Evolutionary conservation across 1,139 yeast genomes (phyloP).

Genomic region (Ashbya aceris): DNA sequence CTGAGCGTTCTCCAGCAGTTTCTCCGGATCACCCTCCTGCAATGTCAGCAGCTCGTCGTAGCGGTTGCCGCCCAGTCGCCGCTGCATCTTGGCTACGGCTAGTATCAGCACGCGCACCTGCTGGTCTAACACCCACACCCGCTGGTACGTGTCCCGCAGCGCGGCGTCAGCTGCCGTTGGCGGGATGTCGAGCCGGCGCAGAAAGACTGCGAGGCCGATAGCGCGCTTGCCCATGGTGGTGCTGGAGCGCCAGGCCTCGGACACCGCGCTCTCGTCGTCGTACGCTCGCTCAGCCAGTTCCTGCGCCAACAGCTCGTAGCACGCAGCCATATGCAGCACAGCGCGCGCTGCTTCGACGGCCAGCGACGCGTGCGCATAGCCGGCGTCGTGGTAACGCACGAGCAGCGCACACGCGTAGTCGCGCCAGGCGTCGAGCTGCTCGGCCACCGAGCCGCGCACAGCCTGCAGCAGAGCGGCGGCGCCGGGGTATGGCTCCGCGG

Average conservation of each 20-base stretch:
- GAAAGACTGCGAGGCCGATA: conserved; percentile 15
- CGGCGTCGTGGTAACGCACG: not conserved
- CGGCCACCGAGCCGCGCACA: conserved; percentile 1
- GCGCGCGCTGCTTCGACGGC: conserved; percentile 4
- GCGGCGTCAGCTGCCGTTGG: conserved; percentile 5
- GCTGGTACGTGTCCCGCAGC: not conserved
- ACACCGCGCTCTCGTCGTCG: conserved; percentile 8
- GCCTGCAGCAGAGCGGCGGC: too few relatives aligned
- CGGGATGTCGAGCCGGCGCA: conserved; percentile 3
- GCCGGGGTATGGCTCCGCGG: too few relatives aligned
- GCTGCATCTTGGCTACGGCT: conserved; percentile 22
- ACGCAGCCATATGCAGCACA: conserved; percentile 15
- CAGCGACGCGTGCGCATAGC: not conserved
- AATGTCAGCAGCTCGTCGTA: conserved; percentile 18
- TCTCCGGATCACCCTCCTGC: conserved; percentile 21
- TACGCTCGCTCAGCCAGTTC: conserved; percentile 22
- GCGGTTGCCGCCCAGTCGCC: conserved; percentile 13
- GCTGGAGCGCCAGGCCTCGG: conserved; percentile 20
- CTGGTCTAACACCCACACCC: conserved; percentile 15
- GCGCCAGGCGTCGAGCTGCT: conserved; percentile 6
- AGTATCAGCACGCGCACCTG: conserved; percentile 23
- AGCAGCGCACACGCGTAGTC: conserved; percentile 7
- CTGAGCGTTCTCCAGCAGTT: conserved; percentile 15
- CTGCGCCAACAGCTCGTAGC: conserved; percentile 15
- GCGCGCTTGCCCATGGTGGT: conserved; percentile 20